These are phyloP conservation scores for Nitzschia palea DNA, from an alignment of 108 stramenopile genomes.

Conservation along the genomic window DNA sequence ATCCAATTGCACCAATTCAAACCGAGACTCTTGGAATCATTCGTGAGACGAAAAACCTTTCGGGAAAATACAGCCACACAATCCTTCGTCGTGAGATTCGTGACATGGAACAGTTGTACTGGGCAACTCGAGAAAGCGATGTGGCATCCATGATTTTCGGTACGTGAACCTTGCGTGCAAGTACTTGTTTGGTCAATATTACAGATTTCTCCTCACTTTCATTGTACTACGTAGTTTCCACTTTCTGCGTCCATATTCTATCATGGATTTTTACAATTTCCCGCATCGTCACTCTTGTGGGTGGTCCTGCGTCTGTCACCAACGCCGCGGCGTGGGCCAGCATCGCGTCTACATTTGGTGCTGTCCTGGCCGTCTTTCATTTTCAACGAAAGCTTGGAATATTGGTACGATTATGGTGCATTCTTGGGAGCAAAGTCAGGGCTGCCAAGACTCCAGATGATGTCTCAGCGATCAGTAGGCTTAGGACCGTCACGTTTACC, in stretches of 20 bases:
- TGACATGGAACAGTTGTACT: constrained; percentile 29
- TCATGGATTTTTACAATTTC: constrained; percentile 22
- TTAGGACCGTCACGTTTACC: constrained; percentile 10
- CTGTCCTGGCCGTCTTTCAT: constrained; percentile 23
- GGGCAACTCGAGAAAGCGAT: constrained; percentile 34
- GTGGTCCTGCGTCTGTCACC: neutral
- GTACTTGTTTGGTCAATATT: too few species aligned
- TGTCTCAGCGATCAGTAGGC: neutral
- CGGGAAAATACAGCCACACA: neutral
- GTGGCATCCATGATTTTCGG: constrained; percentile 24
- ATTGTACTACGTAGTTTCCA: too few species aligned
- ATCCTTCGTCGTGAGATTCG: constrained; percentile 30
- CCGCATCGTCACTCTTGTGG: constrained; percentile 10
- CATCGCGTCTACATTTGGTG: constrained; percentile 18
- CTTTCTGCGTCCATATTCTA: constrained; percentile 16
- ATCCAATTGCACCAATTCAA: constrained; percentile 17
- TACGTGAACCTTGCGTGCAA: too few species aligned
- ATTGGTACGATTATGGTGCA: constrained; percentile 20
- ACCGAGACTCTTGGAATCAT: constrained; percentile 26
- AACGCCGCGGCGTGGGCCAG: constrained; percentile 14
- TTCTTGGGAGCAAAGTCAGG: constrained; percentile 13
- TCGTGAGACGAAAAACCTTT: constrained; percentile 12
- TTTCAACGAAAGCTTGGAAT: constrained; percentile 17
- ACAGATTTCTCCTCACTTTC: too few species aligned
- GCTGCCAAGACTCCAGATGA: neutral